phyloP scores from a whole-genome alignment of 169 alveolate species.

The Ichthyophthirius multifiliis region DNA sequence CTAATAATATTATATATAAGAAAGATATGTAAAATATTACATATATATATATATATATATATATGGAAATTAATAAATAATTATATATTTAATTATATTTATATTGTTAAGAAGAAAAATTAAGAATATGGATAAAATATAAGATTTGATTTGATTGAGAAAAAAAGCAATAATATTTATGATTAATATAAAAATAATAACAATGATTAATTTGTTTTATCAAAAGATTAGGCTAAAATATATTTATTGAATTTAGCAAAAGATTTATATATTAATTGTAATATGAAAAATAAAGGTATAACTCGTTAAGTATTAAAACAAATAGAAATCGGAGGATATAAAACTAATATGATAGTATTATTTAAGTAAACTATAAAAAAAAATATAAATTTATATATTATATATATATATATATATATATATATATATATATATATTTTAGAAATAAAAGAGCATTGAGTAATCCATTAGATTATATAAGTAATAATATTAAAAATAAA shows the following conservation, averaged over 20 bases:
- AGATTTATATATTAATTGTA: not conserved
- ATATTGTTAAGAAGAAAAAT: too few relatives aligned
- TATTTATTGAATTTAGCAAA: not conserved
- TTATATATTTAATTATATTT: too few relatives aligned
- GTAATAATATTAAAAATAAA: not conserved
- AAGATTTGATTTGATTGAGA: too few relatives aligned
- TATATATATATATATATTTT: not conserved
- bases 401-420: not conserved
- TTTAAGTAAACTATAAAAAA: not conserved
- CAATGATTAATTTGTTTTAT: not conserved
- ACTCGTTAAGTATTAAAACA: not conserved
- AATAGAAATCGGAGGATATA: slow-evolving; percentile 2
- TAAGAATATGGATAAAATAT: too few relatives aligned
- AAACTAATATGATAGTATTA: not conserved
- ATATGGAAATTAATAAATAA: too few relatives aligned
- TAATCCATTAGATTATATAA: not conserved
- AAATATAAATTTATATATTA: not conserved
- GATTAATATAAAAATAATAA: too few relatives aligned
- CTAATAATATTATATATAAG: too few relatives aligned
- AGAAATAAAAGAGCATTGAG: not conserved
- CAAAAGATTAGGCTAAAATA: not conserved
- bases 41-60: too few relatives aligned
- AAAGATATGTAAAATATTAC: too few relatives aligned
- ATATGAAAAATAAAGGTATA: not conserved
- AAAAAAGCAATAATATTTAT: too few relatives aligned